Evolutionary conservation across 306 rosid species (phyloP).

Genomic region (Gynostemma pentaphyllum): DNA sequence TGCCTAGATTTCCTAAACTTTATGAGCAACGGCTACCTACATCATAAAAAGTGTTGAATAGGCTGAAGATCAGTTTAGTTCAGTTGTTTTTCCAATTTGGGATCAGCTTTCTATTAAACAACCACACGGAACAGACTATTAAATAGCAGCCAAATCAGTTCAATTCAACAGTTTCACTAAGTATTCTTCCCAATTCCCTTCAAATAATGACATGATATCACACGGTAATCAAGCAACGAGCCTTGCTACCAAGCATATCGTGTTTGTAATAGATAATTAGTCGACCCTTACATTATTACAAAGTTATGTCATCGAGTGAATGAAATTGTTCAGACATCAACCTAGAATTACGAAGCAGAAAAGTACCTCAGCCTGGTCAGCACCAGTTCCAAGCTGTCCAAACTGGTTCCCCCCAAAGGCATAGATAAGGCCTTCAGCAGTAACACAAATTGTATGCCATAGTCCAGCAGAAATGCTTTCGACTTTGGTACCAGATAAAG

Average conservation of each 20-base stretch:
- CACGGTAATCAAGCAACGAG: too few relatives aligned
- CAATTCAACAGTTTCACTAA: not conserved
- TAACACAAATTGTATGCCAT: conserved; percentile 75
- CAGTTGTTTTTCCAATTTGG: not conserved
- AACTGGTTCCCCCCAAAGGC: conserved; percentile 91
- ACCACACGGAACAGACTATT: not conserved
- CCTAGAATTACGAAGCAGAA: not conserved
- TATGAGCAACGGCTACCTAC: not conserved
- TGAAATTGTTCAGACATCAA: not conserved
- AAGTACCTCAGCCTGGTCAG: conserved; percentile 63
- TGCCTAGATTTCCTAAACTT: not conserved
- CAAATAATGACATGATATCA: too few relatives aligned
- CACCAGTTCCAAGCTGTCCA: conserved; percentile 82
- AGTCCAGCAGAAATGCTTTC: conserved; percentile 64
- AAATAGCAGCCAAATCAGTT: not conserved
- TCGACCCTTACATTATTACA: not conserved
- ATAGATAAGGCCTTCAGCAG: conserved; percentile 49
- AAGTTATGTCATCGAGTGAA: not conserved
- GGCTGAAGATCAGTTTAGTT: not conserved
- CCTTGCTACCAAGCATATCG: too few relatives aligned
- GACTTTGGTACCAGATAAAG: conserved; percentile 41
- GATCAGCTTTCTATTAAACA: not conserved
- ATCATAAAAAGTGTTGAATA: not conserved
- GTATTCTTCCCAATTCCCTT: not conserved
- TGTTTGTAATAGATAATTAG: too few relatives aligned